Evolutionary conservation across 176 grass and related monocot genomes (phyloP).

Genomic region (Lolium rigidum): DNA sequence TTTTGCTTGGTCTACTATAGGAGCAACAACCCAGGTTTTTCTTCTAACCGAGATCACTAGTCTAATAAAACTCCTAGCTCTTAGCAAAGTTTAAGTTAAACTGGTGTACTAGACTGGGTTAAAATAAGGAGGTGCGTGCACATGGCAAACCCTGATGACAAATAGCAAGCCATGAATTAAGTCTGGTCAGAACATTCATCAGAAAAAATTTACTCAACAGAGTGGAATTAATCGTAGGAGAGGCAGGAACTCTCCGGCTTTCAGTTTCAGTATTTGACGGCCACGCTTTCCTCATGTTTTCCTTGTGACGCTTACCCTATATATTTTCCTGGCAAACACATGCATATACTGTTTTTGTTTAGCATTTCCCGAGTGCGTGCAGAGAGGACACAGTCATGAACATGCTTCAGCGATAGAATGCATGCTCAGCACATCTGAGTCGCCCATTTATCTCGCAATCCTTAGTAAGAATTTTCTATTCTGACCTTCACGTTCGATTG

Average conservation of each 20-base stretch:
- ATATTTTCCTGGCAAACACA: no score
- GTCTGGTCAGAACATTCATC: background rate
- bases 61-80: background rate
- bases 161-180: background rate
- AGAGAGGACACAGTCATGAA: no score
- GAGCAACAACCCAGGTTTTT: constrained; percentile 23
- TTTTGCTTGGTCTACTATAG: constrained; percentile 33
- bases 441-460: no score
- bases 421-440: no score
- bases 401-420: no score
- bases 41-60: background rate
- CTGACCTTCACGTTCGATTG: no score
- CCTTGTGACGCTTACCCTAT: no score
- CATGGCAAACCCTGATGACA: background rate
- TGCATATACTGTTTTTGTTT: no score
- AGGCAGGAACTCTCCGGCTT: background rate
- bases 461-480: no score
- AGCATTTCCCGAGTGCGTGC: no score
- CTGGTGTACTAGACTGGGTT: background rate
- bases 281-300: background rate
- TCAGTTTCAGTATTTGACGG: background rate
- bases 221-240: background rate
- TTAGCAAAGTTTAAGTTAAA: background rate
- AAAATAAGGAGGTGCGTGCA: background rate
- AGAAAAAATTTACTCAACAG: background rate